phyloP scores from a whole-genome alignment of 441 rosid genomes.

The Arabidopsis hybrid region DNA sequence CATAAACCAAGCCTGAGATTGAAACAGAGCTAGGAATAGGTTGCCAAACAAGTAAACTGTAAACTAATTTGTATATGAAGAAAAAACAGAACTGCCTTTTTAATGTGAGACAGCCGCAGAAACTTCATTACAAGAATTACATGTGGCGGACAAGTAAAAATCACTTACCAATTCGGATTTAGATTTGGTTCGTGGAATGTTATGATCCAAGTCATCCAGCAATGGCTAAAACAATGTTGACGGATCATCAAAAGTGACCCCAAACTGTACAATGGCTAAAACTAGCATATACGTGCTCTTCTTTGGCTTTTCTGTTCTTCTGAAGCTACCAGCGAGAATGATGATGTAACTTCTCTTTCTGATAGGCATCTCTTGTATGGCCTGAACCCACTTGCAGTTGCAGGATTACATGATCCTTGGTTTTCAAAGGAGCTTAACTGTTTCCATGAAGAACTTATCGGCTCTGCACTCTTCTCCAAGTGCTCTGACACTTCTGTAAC shows the following conservation, averaged over 20 bases:
- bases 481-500: constrained; percentile 45
- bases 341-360: constrained; percentile 54
- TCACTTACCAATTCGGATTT: neutral
- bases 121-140: constrained; percentile 26
- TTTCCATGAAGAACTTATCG: constrained; percentile 42
- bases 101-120: constrained; percentile 9
- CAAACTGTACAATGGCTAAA: constrained; percentile 7
- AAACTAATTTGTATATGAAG: neutral
- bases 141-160: neutral
- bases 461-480: constrained; percentile 48
- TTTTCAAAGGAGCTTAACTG: constrained; percentile 28
- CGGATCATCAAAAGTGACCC: constrained; percentile 5
- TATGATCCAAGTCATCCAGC: constrained; percentile 1
- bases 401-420: constrained; percentile 18
- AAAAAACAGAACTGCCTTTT: constrained; percentile 9
- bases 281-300: constrained; percentile 57
- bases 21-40: constrained; percentile 17
- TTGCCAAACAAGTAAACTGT: neutral
- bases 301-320: constrained; percentile 53
- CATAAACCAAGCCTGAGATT: neutral
- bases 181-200: constrained; percentile 2
- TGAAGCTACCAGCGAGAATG: constrained; percentile 36
- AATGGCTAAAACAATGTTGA: neutral
- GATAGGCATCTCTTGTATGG: constrained; percentile 76
- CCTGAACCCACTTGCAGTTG: constrained; percentile 52